Base-by-base conservation (phyloP, 169 alveolate genomes). In the Condylostoma magnum region DNA sequence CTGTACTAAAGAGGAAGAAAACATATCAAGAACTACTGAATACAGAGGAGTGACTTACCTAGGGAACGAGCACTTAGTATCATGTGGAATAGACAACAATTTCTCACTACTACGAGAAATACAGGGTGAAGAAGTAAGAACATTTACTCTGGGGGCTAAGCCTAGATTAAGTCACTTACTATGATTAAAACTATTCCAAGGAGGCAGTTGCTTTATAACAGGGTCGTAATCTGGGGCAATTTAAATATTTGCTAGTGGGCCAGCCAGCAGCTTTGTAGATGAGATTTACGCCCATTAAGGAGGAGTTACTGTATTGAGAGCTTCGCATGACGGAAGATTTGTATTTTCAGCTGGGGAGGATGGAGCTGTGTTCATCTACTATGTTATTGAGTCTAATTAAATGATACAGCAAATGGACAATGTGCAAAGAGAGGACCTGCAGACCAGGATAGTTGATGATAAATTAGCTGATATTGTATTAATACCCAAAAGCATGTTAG, bases 331-430 rank as follows among this genome's bases (percentile, higher is more conserved):
- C 66, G 87, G 88, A 2, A 76, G 90, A 56, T 84, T 71, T 69
- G 84, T 90, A 5, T 83, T 90, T 55, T 76, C 93, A 27, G 70
- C 89, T 6, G 95, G 95, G 15, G 54, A 68, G 6, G 95, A 90
- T 66, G 95, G 95, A 3, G 54, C 80, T 2, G 12, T 90, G 2
- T 84, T 90, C 41, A 80, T 82, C 27, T 85, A 52, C 57, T 69
- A 82, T 33, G 84, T 84, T 1, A 63, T 85, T 5, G 94, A 88
- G 54, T 71, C 75, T 0, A 46, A 48, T 15, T 57, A 66, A 1
- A 10, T 37, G 1, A 31, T 37, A 54, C 55, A 34, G 8, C 55
- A 58, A 58, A n/a, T 58, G 25, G 71, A 58, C 6, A 28, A 12
- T 25, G 30, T 22, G 31, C 65, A n/a, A 8, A 66, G 48, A 47